Conservation (phyloP, 441 rosid genomes). For the Caryocar brasiliense region DNA sequence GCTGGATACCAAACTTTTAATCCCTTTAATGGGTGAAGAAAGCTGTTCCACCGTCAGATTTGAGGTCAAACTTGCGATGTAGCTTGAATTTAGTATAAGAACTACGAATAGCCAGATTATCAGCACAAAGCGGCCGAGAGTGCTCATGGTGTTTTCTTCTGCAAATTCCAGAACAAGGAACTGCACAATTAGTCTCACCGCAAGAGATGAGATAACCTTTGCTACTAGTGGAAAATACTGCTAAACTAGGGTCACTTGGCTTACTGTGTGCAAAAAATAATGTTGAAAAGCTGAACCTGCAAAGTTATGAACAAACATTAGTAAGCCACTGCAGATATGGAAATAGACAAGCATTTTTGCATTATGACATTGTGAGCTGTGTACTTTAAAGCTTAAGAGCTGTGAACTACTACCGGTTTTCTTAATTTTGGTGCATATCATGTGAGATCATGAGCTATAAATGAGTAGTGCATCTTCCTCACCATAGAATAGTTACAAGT, state of each 20-base stretch:
- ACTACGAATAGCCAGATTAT: slow-evolving; percentile 29
- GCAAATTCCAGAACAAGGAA: background rate
- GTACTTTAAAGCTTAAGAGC: too few species aligned
- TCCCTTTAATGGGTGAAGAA: slow-evolving; percentile 3
- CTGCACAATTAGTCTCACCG: background rate
- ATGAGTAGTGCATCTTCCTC: background rate
- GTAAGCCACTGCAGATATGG: too few species aligned
- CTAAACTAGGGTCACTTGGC: too few species aligned
- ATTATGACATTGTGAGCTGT: too few species aligned
- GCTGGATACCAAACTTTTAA: background rate
- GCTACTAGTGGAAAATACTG: too few species aligned
- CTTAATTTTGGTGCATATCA: too few species aligned
- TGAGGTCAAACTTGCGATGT: slow-evolving; percentile 11
- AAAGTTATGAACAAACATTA: too few species aligned
- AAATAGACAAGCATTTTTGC: background rate
- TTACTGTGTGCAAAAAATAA: slow-evolving; percentile 69
- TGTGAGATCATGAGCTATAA: too few species aligned
- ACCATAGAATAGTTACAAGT: slow-evolving; percentile 57
- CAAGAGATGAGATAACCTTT: too few species aligned
- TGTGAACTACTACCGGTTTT: too few species aligned
- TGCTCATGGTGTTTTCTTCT: slow-evolving; percentile 23
- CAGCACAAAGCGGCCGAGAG: slow-evolving; percentile 26
- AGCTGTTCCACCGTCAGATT: slow-evolving; percentile 8
- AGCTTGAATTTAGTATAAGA: slow-evolving; percentile 23
- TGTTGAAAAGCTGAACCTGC: slow-evolving; percentile 79